Base-by-base conservation (phyloP, 148 eudicot genomes). In the Persicaria tinctoria region DNA sequence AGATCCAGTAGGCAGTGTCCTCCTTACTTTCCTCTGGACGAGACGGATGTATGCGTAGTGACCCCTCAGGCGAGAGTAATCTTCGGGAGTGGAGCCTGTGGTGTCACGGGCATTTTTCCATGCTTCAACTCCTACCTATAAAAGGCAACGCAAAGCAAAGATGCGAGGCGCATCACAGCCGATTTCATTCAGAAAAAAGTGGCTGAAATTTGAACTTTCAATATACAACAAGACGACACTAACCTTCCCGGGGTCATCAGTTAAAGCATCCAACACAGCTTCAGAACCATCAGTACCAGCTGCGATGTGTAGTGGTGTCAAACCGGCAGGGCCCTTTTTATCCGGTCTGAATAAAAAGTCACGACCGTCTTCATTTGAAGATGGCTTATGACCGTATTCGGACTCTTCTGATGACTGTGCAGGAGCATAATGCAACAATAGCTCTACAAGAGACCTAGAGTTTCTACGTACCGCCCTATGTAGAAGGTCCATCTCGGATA, bases 291-390 rank as follows among this genome's bases (percentile, higher is more conserved):
- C 93, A 45, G 78, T 81, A 79, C 86, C 83, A 72, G 93, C 90
- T 74, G 98, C 98, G 76, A 93, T 78, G 60, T 93, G 98, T 51
- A 93, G 90, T 60, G 98, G 98, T 45, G 96, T 93, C 86, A 91
- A 81, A 59, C 98, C 96, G 73, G 89, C 96, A 51, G 93, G 92
- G 59, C 98, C 98, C 50, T 48, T 75, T 13, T 82, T 83, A 81
- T 93, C 98, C 5, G 98, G 93, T 76, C 86, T 87, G 79, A 93
- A 91, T 63, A 93, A 68, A 66, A 74, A 82, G 12, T 27, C 71
- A 6, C 23, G 77, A 38, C 69, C 55, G 20, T 46, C 57, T 53
- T 74, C 85, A 76, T 72, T 72, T 51, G 20, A 38, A 51, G 72
- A 11, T 46, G 64, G 41, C 18, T 13, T 70, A 46, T 46, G 27